These are phyloP conservation scores for Arthrobotrys megalospora DNA, from an alignment of 2,329 filamentous ascomycete genomes.

Conservation along the genomic window DNA sequence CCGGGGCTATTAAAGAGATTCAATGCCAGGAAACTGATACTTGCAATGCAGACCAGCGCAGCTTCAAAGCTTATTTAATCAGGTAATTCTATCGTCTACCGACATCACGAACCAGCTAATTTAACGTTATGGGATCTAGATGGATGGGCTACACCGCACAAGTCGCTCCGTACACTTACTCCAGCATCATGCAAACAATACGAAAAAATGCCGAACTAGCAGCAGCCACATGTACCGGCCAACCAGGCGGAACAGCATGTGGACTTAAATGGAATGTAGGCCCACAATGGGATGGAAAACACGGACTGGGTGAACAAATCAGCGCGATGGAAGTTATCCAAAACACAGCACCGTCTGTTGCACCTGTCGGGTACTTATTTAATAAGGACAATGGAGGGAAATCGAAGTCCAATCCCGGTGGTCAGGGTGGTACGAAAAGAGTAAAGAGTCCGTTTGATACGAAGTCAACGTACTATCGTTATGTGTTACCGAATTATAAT, in stretches of 20 bases:
- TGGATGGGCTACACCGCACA: slow-evolving; percentile 76
- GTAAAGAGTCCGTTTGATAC: neutral
- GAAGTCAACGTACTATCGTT: neutral
- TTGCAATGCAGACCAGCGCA: slow-evolving; percentile 80
- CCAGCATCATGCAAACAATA: slow-evolving; percentile 74
- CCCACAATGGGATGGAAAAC: slow-evolving; percentile 71
- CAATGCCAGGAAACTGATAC: slow-evolving; percentile 75
- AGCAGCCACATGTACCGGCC: slow-evolving; percentile 76
- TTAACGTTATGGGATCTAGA: slow-evolving; percentile 69
- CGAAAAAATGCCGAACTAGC: slow-evolving; percentile 74
- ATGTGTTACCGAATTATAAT: slow-evolving; percentile 34
- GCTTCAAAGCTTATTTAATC: slow-evolving; percentile 78
- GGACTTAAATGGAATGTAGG: slow-evolving; percentile 77
- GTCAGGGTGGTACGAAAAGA: slow-evolving; percentile 36
- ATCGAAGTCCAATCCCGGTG: slow-evolving; percentile 68
- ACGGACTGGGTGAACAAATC: slow-evolving; percentile 79
- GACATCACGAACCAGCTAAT: neutral
- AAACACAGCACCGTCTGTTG: slow-evolving; percentile 70
- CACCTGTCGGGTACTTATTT: slow-evolving; percentile 68
- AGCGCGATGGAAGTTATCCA: slow-evolving; percentile 77
- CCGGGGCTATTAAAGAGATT: slow-evolving; percentile 75
- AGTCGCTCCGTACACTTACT: slow-evolving; percentile 74
- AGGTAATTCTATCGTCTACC: slow-evolving; percentile 9
- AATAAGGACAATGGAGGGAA: slow-evolving; percentile 73
- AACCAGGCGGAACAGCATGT: slow-evolving; percentile 73